Conservation (phyloP, 2,329 filamentous ascomycete genomes). For the Microdochium nivale region DNA sequence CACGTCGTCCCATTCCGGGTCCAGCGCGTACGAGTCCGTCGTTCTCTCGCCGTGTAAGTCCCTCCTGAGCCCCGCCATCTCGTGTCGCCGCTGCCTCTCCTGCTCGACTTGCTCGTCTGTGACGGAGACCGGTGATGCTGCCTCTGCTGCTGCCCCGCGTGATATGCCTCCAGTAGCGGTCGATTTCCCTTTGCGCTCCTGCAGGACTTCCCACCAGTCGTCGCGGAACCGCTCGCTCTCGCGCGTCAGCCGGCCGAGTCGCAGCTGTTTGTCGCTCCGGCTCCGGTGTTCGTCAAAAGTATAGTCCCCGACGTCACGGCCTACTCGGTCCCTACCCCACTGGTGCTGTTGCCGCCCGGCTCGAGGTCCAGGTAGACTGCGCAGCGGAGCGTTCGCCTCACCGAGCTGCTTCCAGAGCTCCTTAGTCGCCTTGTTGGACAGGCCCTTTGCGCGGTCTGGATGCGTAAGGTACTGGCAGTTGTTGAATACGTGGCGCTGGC, state of each 20-base stretch:
- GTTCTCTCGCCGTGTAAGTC: slow-evolving; percentile 44
- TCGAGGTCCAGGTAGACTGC: slow-evolving; percentile 25
- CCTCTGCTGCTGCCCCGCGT: background rate
- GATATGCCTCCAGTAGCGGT: no score
- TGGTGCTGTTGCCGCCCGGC: no score
- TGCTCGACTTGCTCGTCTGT: slow-evolving; percentile 31
- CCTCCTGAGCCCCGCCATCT: slow-evolving; percentile 41
- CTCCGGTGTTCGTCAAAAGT: slow-evolving; percentile 34
- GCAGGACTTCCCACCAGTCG: slow-evolving; percentile 22
- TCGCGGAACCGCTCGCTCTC: slow-evolving; percentile 35
- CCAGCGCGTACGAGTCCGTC: slow-evolving; percentile 49
- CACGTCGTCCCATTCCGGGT: slow-evolving; percentile 78
- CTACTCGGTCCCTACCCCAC: slow-evolving; percentile 44
- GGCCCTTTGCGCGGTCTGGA: background rate
- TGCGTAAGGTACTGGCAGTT: slow-evolving; percentile 9
- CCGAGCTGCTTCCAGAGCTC: slow-evolving; percentile 50
- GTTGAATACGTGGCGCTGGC: slow-evolving; percentile 23
- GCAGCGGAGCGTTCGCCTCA: slow-evolving; percentile 41
- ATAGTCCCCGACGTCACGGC: slow-evolving; percentile 40
- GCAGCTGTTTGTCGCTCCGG: slow-evolving; percentile 30
- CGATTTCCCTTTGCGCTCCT: background rate
- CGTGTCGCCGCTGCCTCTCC: slow-evolving; percentile 36
- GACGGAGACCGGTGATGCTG: slow-evolving; percentile 9
- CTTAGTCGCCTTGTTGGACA: slow-evolving; percentile 37
- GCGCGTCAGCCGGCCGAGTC: slow-evolving; percentile 32